phyloP scores from a whole-genome alignment of 768 basidiomycete genomes.

The Rickenella mellea region DNA sequence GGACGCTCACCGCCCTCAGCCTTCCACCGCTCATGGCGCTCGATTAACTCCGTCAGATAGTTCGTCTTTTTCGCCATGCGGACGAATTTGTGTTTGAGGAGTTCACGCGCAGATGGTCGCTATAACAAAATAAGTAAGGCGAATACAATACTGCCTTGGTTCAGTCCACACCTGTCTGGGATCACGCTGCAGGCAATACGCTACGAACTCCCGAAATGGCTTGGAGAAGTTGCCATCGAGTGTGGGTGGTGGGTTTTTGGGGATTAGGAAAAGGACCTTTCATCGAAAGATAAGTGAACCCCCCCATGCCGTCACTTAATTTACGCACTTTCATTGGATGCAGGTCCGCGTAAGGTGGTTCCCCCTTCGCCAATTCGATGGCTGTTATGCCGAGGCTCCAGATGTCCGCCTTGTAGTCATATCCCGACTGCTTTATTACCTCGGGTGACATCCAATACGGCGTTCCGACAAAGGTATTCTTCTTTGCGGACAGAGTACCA shows the following conservation, averaged over 20 bases:
- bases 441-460: conserved; percentile 99
- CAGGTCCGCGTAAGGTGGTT: conserved; percentile 95
- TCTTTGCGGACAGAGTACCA: conserved; percentile 85
- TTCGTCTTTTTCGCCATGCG: conserved; percentile 89
- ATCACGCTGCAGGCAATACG: conserved; percentile 88
- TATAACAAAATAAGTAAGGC: conserved; percentile 24
- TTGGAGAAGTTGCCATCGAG: conserved; percentile 89
- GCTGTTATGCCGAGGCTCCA: conserved; percentile 98
- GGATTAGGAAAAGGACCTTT: conserved; percentile 94
- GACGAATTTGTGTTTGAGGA: conserved; percentile 94
- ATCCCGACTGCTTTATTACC: conserved; percentile 98
- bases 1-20: conserved; percentile 74
- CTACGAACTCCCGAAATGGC: conserved; percentile 89
- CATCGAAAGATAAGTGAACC: not conserved
- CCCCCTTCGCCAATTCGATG: conserved; percentile 94
- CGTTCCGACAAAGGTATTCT: conserved; percentile 97
- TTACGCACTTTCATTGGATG: conserved; percentile 93
- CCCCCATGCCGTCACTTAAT: not conserved
- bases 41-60: conserved; percentile 93
- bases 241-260: conserved; percentile 90
- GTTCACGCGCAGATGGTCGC: conserved; percentile 91
- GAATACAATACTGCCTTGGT: no score
- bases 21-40: conserved; percentile 89
- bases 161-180: conserved; percentile 69
- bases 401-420: conserved; percentile 98